A percentile compares a stretch with the other conserved stretches of the same genome.
Evolutionary conservation across 108 stramenopile genomes (phyloP).

Genomic region (Schizochytrium sp.): DNA sequence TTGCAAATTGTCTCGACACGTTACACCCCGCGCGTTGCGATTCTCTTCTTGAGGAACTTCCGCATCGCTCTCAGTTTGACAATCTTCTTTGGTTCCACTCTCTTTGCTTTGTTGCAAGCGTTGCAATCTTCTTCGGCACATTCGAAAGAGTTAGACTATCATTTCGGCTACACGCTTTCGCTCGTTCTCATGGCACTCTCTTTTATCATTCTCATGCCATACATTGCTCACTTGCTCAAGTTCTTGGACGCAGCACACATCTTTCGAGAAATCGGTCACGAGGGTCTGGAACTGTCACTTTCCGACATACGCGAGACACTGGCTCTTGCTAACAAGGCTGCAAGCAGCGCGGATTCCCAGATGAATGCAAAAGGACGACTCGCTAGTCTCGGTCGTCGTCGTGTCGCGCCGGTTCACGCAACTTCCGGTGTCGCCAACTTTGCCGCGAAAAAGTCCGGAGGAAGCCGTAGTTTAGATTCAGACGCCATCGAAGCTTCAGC

Average conservation of each 20-base stretch:
- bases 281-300: neutral
- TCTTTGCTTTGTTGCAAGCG: neutral
- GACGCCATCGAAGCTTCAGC: too few relatives aligned
- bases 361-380: neutral
- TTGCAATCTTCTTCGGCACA: neutral
- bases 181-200: neutral
- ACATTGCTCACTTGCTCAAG: neutral
- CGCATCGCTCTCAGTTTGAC: neutral
- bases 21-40: constrained; percentile 9
- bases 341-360: too few relatives aligned
- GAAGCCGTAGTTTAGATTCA: too few relatives aligned
- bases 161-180: neutral
- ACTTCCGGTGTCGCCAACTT: neutral
- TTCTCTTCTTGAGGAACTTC: neutral
- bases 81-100: neutral
- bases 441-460: too few relatives aligned
- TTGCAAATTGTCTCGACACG: neutral
- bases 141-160: neutral
- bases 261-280: neutral
- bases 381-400: neutral
- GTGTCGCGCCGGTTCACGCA: neutral
- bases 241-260: neutral
- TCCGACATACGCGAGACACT: neutral
- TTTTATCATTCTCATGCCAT: neutral
- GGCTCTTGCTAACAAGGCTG: too few relatives aligned